A percentile compares a stretch with the other conserved stretches of the same genome.
Evolutionary conservation across 306 rosid genomes (phyloP).

Genomic region (Urtica urens): DNA sequence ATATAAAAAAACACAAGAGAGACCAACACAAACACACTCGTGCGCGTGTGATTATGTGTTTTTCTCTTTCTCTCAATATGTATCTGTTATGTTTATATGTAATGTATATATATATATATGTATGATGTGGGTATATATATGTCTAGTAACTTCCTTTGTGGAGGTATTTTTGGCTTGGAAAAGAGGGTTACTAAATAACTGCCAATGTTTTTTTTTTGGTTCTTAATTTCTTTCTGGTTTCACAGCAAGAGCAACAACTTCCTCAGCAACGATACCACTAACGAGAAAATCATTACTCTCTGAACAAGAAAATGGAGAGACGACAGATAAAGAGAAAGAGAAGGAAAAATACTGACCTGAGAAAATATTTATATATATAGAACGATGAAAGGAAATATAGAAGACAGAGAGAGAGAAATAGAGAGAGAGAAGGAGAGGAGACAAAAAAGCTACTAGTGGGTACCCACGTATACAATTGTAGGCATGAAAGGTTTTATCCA

Average conservation of each 20-base stretch:
- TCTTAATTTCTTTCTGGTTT: neutral
- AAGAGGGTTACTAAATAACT: conserved; percentile 11
- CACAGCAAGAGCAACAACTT: conserved; percentile 36
- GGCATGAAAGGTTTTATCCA: conserved; percentile 22
- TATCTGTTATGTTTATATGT: neutral
- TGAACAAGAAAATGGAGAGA: conserved; percentile 29
- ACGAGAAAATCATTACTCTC: conserved; percentile 52
- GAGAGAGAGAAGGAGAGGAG: conserved; percentile 13
- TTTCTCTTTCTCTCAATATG: conserved; percentile 1
- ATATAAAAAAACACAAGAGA: conserved; percentile 5
- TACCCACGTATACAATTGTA: conserved; percentile 42
- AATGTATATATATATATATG: too few species aligned
- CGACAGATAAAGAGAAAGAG: neutral
- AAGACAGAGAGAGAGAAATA: neutral
- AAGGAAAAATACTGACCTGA: neutral
- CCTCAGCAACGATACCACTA: conserved; percentile 48
- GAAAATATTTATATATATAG: conserved; percentile 8
- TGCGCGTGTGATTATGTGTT: conserved; percentile 34
- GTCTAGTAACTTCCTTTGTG: too few species aligned
- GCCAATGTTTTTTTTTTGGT: conserved; percentile 31
- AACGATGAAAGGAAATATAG: neutral
- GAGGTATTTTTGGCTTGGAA: neutral
- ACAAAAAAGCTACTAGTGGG: conserved; percentile 50
- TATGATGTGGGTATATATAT: too few species aligned
- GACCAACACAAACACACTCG: conserved; percentile 27